Evolutionary conservation across 306 rosid genomes (phyloP).

Genomic region (Cucurbita ficifolia): DNA sequence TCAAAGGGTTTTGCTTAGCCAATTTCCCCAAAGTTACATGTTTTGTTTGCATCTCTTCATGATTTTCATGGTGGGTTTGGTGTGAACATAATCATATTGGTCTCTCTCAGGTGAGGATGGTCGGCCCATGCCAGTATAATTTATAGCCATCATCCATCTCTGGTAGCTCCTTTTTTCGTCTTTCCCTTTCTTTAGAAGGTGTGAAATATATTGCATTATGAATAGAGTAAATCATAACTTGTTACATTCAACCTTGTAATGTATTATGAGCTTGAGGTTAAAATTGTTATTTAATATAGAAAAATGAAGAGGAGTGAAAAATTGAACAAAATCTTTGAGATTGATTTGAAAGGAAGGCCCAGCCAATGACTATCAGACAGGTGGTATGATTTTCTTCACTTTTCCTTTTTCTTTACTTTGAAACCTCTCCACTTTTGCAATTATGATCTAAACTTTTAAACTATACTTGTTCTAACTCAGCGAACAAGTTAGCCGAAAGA

Average conservation of each 20-base stretch:
- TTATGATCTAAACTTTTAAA: too few relatives aligned
- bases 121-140: neutral
- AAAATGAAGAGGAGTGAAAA: neutral
- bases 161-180: neutral
- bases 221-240: neutral
- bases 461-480: too few relatives aligned
- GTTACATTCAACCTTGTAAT: too few relatives aligned
- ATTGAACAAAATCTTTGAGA: neutral
- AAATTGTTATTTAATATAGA: neutral
- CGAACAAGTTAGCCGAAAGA: too few relatives aligned
- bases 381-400: neutral
- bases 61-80: neutral
- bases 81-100: neutral
- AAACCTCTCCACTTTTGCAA: neutral
- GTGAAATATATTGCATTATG: neutral
- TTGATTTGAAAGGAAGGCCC: constrained; percentile 8
- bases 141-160: neutral
- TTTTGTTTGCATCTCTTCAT: neutral
- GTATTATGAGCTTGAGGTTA: neutral
- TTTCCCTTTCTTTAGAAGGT: neutral
- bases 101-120: neutral
- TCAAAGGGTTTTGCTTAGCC: neutral
- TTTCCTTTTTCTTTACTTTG: neutral
- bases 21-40: neutral
- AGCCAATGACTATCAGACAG: neutral